A percentile compares a stretch with the other conserved stretches of the same genome.
Evolutionary conservation across 805 yeast species (phyloP).

Genomic region (Cyberlindnera meyerae): DNA sequence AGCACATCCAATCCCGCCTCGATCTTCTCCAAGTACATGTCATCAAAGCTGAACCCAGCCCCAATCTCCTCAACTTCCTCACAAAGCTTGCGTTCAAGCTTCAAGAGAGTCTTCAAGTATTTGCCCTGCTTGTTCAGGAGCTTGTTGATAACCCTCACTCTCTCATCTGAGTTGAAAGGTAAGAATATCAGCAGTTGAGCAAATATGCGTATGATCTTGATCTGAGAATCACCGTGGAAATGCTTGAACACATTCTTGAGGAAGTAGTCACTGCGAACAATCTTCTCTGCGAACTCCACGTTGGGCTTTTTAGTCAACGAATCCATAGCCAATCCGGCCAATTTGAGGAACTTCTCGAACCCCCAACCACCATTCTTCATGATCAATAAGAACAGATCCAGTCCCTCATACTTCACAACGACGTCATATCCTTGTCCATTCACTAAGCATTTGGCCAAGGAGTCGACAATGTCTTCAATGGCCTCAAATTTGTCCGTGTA

Average conservation of each 20-base stretch:
- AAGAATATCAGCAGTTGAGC: slow-evolving; percentile 14
- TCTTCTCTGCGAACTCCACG: slow-evolving; percentile 9
- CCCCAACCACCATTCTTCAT: slow-evolving; percentile 10
- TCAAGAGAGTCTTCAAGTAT: slow-evolving; percentile 9
- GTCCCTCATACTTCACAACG: slow-evolving; percentile 18
- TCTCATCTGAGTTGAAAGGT: slow-evolving; percentile 21
- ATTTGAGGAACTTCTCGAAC: slow-evolving; percentile 10
- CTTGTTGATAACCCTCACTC: slow-evolving; percentile 22
- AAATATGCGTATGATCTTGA: slow-evolving; percentile 9
- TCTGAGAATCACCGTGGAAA: slow-evolving; percentile 5
- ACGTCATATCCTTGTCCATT: slow-evolving; percentile 8
- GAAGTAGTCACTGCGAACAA: slow-evolving; percentile 12
- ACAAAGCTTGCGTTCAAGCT: slow-evolving; percentile 2
- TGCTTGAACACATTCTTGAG: slow-evolving; percentile 15
- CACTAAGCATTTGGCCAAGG: slow-evolving; percentile 9
- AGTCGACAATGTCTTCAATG: slow-evolving; percentile 13
- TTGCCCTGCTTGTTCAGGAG: slow-evolving; percentile 13
- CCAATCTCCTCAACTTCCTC: slow-evolving; percentile 1
- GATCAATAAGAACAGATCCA: slow-evolving; percentile 13
- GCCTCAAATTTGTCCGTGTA: slow-evolving; percentile 5
- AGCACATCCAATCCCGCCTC: slow-evolving; percentile 17
- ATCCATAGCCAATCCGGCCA: slow-evolving; percentile 13
- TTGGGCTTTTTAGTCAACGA: slow-evolving; percentile 9
- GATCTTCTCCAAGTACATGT: slow-evolving; percentile 16
- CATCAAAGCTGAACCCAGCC: slow-evolving; percentile 12